These are phyloP conservation scores for Schizonepeta tenuifolia DNA, from an alignment of 257 asterid species.

Conservation along the genomic window DNA sequence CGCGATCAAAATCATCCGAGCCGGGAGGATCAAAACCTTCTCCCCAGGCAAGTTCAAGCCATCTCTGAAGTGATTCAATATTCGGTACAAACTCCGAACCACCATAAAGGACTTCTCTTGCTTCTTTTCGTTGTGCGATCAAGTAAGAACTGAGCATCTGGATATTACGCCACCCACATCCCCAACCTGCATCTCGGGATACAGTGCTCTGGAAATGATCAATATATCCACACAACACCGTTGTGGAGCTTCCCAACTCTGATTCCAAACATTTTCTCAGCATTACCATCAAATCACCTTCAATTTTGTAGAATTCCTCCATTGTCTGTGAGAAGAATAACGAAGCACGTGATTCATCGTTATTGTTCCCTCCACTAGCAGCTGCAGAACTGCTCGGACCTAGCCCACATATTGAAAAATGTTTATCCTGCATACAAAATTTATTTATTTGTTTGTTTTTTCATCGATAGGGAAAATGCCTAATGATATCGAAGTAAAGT, in stretches of 20 bases:
- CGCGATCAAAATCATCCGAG: constrained; percentile 62
- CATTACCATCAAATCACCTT: constrained; percentile 58
- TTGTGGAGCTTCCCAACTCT: constrained; percentile 52
- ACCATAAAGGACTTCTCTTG: constrained; percentile 62
- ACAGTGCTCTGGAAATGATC: constrained; percentile 75
- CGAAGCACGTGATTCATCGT: constrained; percentile 39
- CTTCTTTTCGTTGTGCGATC: constrained; percentile 64
- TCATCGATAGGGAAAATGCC: background rate
- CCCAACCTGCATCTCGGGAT: constrained; percentile 83
- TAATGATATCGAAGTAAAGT: background rate
- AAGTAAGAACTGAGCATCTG: constrained; percentile 94
- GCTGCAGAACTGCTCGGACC: constrained; percentile 40
- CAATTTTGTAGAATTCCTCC: constrained; percentile 48
- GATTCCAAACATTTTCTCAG: constrained; percentile 67
- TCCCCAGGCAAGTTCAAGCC: constrained; percentile 93
- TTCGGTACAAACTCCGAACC: constrained; percentile 85
- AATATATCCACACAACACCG: constrained; percentile 64
- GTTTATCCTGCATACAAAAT: constrained; percentile 45
- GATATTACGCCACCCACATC: constrained; percentile 98
- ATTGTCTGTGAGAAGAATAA: constrained; percentile 47
- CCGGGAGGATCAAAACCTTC: constrained; percentile 78
- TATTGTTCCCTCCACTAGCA: constrained; percentile 30
- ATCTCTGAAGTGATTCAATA: constrained; percentile 71
- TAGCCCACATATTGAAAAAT: constrained; percentile 23
- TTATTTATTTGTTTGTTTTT: background rate